Evolutionary conservation across 1,284 basidiomycete genomes (phyloP), one percentile per base, ranked within the genome.

Genomic region (Amylostereum areolatum): DNA sequence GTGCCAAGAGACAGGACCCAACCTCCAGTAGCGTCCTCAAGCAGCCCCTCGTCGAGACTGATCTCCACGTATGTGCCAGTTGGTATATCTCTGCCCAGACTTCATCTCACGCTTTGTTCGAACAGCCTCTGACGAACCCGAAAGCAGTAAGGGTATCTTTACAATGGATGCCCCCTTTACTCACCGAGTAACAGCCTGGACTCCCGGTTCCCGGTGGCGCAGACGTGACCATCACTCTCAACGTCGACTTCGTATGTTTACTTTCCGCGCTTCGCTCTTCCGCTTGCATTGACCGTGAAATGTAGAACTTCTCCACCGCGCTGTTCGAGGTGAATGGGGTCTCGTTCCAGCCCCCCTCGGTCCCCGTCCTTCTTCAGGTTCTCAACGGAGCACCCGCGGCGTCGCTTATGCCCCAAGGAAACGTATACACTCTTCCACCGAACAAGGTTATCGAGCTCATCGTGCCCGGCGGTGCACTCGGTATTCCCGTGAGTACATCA

Each of bases 1-100:
- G 74, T 4, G 81, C 80, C 2, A 54, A 62, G 0, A 50, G 50
- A 1, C 47, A 46, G 4, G 74, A 82, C 28, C 82, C 80, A 0
- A 70, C 62, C 3, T 68, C 68, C 28, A 63, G 56, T 10, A 59
- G 65, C 8, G 55, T 63, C 2, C 43, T 48, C 24, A 52, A 49
- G 49, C 55, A 55, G 10, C 50, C 55, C 3, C 55, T 70, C 11
- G 48, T 58, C 33, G 68, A 70, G 52, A 57, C 60, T 0, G 57
- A 63, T 47, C 53, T 67, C 25, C 58, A 59, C 28, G 55, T 57
- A 30, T 3, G 55, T 11, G 9, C n/a, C n/a, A n/a, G n/a, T n/a
- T n/a, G n/a, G n/a, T n/a, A n/a, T n/a, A n/a, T n/a, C n/a, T n/a
- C n/a, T n/a, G n/a, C n/a, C n/a, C n/a, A n/a, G n/a, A n/a, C n/a